Base-by-base conservation (phyloP, 495 filamentous ascomycete genomes). In the Tricharina praecox region DNA sequence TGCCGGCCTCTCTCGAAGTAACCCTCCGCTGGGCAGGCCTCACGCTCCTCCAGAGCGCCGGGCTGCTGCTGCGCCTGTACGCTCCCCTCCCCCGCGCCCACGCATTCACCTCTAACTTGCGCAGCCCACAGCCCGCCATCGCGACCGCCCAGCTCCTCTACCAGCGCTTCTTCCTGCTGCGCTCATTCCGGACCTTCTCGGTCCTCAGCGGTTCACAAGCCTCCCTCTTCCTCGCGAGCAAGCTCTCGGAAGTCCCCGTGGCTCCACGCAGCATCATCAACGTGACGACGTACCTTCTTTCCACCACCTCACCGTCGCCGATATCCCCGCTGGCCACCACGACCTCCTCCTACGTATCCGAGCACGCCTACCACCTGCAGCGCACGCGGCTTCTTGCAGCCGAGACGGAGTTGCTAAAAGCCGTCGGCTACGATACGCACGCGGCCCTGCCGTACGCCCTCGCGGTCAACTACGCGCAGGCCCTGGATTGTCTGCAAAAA, bases 391-490 rank as follows among this genome's bases (percentile, higher is more conserved):
- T 95, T 4, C 68, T 93, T 13, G 62, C 70, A 18, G 70, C 75
- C 30, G 90, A 97, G 59, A 72, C 78, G 3, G 70, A 75, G 34
- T 75, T 95, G 20, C 71, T 95, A 0, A 76, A 77, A 47, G 68
- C 76, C 0, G 66, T 95, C 0, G 74, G 78, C 21, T 95, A 94
- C 64, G 71, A 88, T 55, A 83, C 79, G 4, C 81, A 90, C 55
- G 78, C 87, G 10, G 74, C 79, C 1, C 68, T 93, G 1, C 90
- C 90, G 0, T 85, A 96, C 54, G 74, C 82, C 0, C 71, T 95
- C n/a, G 81, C 79, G 25, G 70, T 96, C 44, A 96, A 86, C 3
- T 97, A 96, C 64, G 72, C 95, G 0, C 88, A 96, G 63, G 77
- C 90, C 2, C 72, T 97, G 9, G 81, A 81, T 32, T 81, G 75